Percentiles rank a stretch among this genome's conserved stretches.
phyloP scores from a whole-genome alignment of 2,329 filamentous ascomycete genomes.

The Alternaria sp. region DNA sequence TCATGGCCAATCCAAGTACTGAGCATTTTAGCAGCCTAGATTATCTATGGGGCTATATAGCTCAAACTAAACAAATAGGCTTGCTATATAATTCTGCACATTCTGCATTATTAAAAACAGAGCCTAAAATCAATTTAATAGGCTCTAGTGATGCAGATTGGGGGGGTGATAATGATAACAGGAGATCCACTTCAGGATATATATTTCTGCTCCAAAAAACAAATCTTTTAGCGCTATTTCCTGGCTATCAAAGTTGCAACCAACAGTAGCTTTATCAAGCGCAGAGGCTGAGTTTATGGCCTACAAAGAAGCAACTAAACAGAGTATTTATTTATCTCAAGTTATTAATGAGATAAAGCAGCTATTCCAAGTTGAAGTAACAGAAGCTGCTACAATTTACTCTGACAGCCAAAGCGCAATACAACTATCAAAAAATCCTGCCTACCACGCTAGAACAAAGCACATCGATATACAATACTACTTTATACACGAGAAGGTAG shows the following conservation, averaged over 20 bases:
- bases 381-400: no score
- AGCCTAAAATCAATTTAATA: not conserved
- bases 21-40: slow-evolving; percentile 1
- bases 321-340: not conserved
- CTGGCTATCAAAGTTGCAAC: not conserved
- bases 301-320: not conserved
- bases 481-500: slow-evolving; percentile 1
- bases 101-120: not conserved
- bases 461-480: slow-evolving; percentile 2
- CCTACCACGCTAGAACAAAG: not conserved
- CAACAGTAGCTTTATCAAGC: not conserved
- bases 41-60: not conserved
- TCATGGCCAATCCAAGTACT: not conserved
- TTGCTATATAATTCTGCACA: not conserved
- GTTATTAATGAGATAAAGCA: not conserved
- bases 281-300: not conserved
- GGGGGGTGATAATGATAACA: not conserved
- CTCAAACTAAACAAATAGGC: not conserved
- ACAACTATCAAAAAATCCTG: not conserved
- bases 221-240: not conserved
- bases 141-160: not conserved
- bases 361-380: not conserved
- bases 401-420: not conserved
- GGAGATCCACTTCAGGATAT: not conserved
- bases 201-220: not conserved